These are phyloP conservation scores for Arxiozyma heterogenica DNA, from an alignment of 1,139 yeast species.

Conservation along the genomic window DNA sequence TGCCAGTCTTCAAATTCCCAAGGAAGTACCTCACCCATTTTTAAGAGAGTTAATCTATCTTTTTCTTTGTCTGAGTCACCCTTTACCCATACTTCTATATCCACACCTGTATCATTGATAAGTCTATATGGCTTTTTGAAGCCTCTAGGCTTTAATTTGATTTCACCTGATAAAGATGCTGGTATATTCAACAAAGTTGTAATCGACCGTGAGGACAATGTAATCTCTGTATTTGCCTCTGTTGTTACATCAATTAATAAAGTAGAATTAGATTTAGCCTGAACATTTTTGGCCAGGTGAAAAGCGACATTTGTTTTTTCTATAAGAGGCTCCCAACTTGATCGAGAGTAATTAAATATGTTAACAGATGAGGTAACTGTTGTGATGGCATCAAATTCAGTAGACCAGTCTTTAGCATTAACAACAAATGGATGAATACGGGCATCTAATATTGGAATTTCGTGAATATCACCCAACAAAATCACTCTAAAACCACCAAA, in stretches of 20 bases:
- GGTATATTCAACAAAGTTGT: conserved; percentile 67
- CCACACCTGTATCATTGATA: conserved; percentile 76
- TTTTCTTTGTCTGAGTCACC: conserved; percentile 25
- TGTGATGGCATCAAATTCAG: conserved; percentile 67
- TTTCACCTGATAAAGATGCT: conserved; percentile 45
- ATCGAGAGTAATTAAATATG: conserved; percentile 80
- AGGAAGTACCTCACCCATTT: conserved; percentile 46
- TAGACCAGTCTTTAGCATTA: conserved; percentile 80
- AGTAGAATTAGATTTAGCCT: conserved; percentile 32
- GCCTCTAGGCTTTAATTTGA: conserved; percentile 55
- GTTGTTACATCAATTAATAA: conserved; percentile 60
- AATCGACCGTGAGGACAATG: conserved; percentile 72
- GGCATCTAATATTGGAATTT: conserved; percentile 82
- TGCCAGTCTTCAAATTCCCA: conserved; percentile 98
- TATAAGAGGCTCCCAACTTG: conserved; percentile 92
- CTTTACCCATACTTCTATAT: conserved; percentile 70
- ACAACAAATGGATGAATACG: conserved; percentile 65
- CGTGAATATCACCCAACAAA: conserved; percentile 87
- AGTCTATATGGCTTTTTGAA: conserved; percentile 76
- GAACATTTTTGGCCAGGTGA: conserved; percentile 47
- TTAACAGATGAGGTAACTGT: conserved; percentile 64
- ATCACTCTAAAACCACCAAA: conserved; percentile 81
- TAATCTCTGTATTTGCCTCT: conserved; percentile 66
- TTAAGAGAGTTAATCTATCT: conserved; percentile 34
- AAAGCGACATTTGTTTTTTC: conserved; percentile 83